Base-by-base conservation (phyloP, 768 basidiomycete species). In the Tremella fuciformis region DNA sequence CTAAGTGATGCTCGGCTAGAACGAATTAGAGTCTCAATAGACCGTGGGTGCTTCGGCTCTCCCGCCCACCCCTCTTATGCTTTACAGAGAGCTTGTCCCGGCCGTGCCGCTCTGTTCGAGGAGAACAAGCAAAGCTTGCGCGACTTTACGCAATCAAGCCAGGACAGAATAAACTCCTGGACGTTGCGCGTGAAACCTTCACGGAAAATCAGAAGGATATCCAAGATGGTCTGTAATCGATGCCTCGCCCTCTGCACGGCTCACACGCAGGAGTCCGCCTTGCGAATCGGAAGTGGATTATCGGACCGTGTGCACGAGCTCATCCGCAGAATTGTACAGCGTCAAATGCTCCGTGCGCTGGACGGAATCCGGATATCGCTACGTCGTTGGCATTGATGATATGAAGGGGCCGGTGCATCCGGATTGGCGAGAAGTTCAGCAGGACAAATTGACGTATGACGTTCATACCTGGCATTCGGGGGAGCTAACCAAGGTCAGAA, bases 131-230 rank as follows among this genome's bases (percentile, higher is more conserved):
- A 1, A 82, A 88, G 19, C 91, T 89, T 69, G 83, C 87, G 6
- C 83, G 86, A 52, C 86, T 97, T 21, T 99, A 91, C 76, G 93
- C 93, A 1, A 88, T 97, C 58, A 89, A 85, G 83, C 88, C 89
- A 2, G 88, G 88, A 60, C 83, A 82, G 68, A 89, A 91, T 64
- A 84, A 84, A 25, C 80, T 94, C 9, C 85, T 99, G 26, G 94
- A 98, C 63, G 91, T 98, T 7, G 96, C 94, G 1, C 83, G 96
- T 2, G 91, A 91, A 74, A 93, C 93, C 0, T 97, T 87, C 79
- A 89, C 87, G 66, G 93, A 99, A 75, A 94, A 94, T 64, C 82
- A 94, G 44, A 83, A 84, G 15, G 94, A 99, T 69, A 90, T 96
- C 53, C 25, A 69, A 13, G 66, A 67, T 19, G 15, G 74, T 76